Evolutionary conservation across 176 grass and related monocot species (phyloP).

Genomic region (Dendrocalamus sinicus): DNA sequence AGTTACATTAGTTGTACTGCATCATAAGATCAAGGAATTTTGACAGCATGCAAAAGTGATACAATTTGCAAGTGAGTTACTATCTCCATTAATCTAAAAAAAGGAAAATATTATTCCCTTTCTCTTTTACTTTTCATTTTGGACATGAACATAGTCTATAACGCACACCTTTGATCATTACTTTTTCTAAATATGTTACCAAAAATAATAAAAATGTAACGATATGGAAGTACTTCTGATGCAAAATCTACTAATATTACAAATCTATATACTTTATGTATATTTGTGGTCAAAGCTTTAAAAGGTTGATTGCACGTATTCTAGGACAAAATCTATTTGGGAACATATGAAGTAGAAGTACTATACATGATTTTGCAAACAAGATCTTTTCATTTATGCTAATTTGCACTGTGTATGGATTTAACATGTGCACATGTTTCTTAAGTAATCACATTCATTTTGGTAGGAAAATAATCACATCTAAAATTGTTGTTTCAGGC

Average conservation of each 20-base stretch:
- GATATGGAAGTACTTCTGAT: neutral
- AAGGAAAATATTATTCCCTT: neutral
- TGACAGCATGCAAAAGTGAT: neutral
- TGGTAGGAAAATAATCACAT: neutral
- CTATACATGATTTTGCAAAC: neutral
- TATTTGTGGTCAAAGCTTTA: neutral
- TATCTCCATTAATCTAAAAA: neutral
- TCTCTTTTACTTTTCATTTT: neutral
- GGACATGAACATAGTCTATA: neutral
- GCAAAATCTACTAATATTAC: neutral
- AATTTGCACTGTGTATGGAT: neutral
- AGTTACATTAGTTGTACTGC: neutral
- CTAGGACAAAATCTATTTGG: neutral
- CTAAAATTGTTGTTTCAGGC: neutral
- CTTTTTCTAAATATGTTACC: neutral
- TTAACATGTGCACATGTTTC: neutral
- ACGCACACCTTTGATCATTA: neutral
- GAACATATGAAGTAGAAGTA: neutral
- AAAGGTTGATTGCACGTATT: neutral
- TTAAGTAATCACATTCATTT: constrained; percentile 2
- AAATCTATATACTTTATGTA: neutral
- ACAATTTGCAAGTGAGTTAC: neutral
- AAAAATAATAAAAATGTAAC: neutral
- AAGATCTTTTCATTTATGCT: neutral
- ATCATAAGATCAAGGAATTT: neutral